Evolutionary conservation across 116 monocot genomes (phyloP).

Genomic region (Zostera marina): DNA sequence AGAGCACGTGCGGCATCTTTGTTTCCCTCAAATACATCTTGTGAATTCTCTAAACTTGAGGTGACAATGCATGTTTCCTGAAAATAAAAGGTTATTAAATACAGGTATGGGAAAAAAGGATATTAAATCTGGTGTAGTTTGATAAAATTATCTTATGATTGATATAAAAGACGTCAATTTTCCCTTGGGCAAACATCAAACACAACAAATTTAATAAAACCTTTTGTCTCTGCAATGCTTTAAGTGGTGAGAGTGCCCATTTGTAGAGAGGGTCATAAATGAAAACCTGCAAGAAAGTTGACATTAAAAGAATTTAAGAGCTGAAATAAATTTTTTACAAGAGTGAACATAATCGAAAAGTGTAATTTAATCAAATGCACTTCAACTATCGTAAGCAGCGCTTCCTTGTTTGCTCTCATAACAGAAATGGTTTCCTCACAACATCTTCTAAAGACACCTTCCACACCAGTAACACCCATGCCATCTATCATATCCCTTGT

Average conservation of each 20-base stretch:
- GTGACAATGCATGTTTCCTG: constrained; percentile 66
- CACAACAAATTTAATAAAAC: constrained; percentile 12
- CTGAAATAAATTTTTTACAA: neutral
- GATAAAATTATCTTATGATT: too few relatives aligned
- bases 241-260: constrained; percentile 93
- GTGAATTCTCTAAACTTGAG: constrained; percentile 52
- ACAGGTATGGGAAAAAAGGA: neutral
- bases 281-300: constrained; percentile 55
- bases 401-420: constrained; percentile 92
- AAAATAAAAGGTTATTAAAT: constrained; percentile 1
- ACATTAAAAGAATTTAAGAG: neutral
- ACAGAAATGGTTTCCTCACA: constrained; percentile 93
- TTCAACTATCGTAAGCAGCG: constrained; percentile 83
- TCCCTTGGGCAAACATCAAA: too few relatives aligned
- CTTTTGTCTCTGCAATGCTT: constrained; percentile 93
- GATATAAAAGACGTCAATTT: too few relatives aligned
- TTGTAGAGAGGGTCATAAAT: constrained; percentile 95
- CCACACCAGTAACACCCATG: constrained; percentile 91
- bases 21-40: constrained; percentile 81
- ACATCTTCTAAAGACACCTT: constrained; percentile 90
- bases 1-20: constrained; percentile 91
- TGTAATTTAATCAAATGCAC: constrained; percentile 14
- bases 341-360: neutral
- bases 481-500: constrained; percentile 92
- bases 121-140: neutral